Percentiles rank a stretch among this genome's conserved stretches.
phyloP scores from a whole-genome alignment of 2,329 filamentous ascomycete species.

The Salinomyces thailandicus region DNA sequence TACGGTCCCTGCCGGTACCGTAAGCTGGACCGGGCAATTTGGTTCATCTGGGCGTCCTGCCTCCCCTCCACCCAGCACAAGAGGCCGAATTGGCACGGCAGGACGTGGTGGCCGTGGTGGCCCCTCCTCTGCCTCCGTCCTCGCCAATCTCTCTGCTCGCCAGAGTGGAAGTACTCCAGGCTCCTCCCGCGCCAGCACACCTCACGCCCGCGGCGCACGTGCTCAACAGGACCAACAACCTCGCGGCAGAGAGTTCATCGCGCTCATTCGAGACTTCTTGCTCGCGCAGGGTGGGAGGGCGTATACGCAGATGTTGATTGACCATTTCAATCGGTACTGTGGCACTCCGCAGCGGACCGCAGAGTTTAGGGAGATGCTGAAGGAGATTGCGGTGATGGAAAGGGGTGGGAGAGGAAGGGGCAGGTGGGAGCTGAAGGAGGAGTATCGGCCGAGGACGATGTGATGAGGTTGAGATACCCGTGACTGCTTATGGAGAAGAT shows the following conservation, averaged over 20 bases:
- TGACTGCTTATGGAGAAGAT: too few species aligned
- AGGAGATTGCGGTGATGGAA: slow-evolving; percentile 63
- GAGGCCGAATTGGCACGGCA: slow-evolving; percentile 27
- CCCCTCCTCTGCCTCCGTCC: slow-evolving; percentile 32
- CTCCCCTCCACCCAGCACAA: slow-evolving; percentile 34
- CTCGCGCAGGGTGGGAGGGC: slow-evolving; percentile 65
- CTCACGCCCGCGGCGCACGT: slow-evolving; percentile 9
- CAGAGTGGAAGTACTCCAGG: slow-evolving; percentile 23
- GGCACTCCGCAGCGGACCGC: slow-evolving; percentile 55
- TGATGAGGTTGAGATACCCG: background rate
- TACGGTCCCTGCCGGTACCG: slow-evolving; percentile 65
- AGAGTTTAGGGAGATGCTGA: slow-evolving; percentile 74
- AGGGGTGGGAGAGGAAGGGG: slow-evolving; percentile 39
- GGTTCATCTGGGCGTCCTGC: slow-evolving; percentile 66
- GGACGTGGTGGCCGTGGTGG: slow-evolving; percentile 27
- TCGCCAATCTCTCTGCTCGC: slow-evolving; percentile 34
- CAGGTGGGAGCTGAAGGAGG: slow-evolving; percentile 50
- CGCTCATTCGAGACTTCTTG: slow-evolving; percentile 65
- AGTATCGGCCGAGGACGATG: slow-evolving; percentile 31
- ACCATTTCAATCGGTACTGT: slow-evolving; percentile 80
- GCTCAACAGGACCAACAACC: slow-evolving; percentile 18
- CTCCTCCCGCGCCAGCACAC: slow-evolving; percentile 20
- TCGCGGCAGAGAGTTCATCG: slow-evolving; percentile 35
- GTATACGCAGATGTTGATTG: slow-evolving; percentile 73
- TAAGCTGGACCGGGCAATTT: slow-evolving; percentile 86